Evolutionary conservation across 129 eudicot genomes (phyloP), one percentile per base, ranked within the genome.

Genomic region (Silybum marianum): DNA sequence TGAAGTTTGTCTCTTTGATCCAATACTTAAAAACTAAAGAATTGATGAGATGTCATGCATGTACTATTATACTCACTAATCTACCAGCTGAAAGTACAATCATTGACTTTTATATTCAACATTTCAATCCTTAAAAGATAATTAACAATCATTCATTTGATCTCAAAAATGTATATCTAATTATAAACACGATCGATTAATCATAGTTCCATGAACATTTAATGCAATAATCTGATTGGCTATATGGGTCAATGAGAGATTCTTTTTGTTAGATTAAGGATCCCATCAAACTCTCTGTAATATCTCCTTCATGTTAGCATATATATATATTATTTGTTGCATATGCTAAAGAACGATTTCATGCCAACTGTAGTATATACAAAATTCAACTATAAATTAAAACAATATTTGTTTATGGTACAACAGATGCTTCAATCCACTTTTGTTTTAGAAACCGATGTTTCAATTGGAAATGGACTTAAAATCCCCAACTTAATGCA

Each of bases 381-480:
- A 62, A 72, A 83, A 36, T 38, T 78, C n/a, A 82, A 76, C 78
- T 71, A 21, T 19, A 51, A 58, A 3, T 58, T 1, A 78, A 72
- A 40, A 75, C 73, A 73, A 72, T 58, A 60, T 30, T 28, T 34
- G 63, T 23, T 39, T 83, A 24, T 63, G 30, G 71, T 66, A 71
- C 86, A 78, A 34, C 22, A 72, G 46, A 78, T 9, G 44, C 42
- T 78, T 83, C 44, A 83, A 30, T 83, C 79, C 2, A 6, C 65
- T 77, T 72, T 78, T 13, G 69, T 77, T 2, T 38, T 73, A 9
- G 78, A 79, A 71, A 77, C 83, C 19, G 92, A 76, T 54, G 82
- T 78, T 78, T 88, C 89, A 69, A 90, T 91, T 24, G 98, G 97
- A 87, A 90, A 96, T 73, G 98, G 93, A 74, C 99, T 93, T 69